Base-by-base conservation (phyloP, 208 protist species). In the Naegleria fowleri region DNA sequence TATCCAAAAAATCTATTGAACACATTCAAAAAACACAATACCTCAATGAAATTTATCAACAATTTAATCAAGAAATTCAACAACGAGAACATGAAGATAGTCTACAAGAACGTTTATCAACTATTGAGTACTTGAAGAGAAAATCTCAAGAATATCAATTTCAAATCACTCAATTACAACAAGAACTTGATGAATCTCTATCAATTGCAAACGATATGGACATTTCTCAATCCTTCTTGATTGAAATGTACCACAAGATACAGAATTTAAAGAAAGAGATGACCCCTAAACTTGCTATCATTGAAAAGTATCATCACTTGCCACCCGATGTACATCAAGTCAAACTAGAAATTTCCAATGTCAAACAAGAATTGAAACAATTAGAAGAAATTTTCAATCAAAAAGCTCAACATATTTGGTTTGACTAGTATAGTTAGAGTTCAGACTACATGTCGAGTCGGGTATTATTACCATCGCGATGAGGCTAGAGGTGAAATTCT, bases 121-220 rank as follows among this genome's bases (percentile, higher is more conserved):
- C 33, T 5, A 86, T 86, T 86, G 83, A 86, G 25, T 86, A 86
- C 41, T 48, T 86, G 29, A 86, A 43, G 19, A 86, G n/a, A 33
- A 86, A 86, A 48, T 16, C 36, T 43, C 11, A 86, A 40, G 83
- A 86, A 48, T 86, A 86, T 48, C 22, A 86, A 86, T 2, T 51
- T 22, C 36, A 86, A 86, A 43, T 86, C 29, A 29, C 16, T 51
- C 15, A 16, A 48, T 29, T 86, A 16, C 13, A 48, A 86, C 11
- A 33, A 43, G 36, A 86, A 86, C 29, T 86, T 13, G 5, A 43
- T 51, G 40, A 86, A 86, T 22, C 40, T 19, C 41, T 86, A 9
- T 40, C 38, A 29, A 4, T 48, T 79, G 19, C 67, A 79, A 79
- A 79, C 9, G 1, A 79, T 79, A 36, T 79, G 67, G 76, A 84